Evolutionary conservation across 106 monocot genomes (phyloP), one percentile per base, ranked within the genome.

Genomic region (Dendrobium officinale): DNA sequence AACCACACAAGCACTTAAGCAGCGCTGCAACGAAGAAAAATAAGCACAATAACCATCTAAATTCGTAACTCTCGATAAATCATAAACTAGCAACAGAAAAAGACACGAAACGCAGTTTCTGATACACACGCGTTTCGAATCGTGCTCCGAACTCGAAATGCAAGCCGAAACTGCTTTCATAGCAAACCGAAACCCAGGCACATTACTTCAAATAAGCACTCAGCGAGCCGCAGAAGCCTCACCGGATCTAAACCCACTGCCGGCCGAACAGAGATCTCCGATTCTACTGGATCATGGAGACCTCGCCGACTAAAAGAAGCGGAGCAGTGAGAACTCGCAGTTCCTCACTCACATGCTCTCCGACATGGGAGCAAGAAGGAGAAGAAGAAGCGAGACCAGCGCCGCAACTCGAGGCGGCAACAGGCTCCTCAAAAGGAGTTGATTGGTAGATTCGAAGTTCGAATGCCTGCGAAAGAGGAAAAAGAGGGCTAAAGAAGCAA

Each of bases 381-480:
- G 27, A 20, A 42, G 43, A 27, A 26, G 76, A 48, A 76, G 49
- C 1, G 49, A 49, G 49, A 49, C 48, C 40, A 74, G 74, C 41
- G 74, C 74, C 43, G 74, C 43, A 42, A 42, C 72, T 29, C 74
- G 43, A 76, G 76, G 76, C 45, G 76, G 76, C 76, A 76, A 76
- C 15, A 26, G 51, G 49, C 27, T 76, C 76, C 27, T 27, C 49
- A 76, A 24, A 49, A 75, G 45, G 44, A 76, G 49, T 24, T 15
- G 4, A 47, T 9, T 26, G 49, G 76, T 49, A 7, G 76, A 76
- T 49, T 76, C 49, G 49, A 76, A 76, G 76, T 76, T 76, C 41
- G 74, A 74, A 76, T 24, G 49, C 41, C 76, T 17, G 76, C 2
- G 76, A 76, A 42, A 76, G 49, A 22, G 9, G 48, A 76, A 27